Evolutionary conservation across 495 filamentous ascomycete species (phyloP).

Genomic region (Neurospora sp.): DNA sequence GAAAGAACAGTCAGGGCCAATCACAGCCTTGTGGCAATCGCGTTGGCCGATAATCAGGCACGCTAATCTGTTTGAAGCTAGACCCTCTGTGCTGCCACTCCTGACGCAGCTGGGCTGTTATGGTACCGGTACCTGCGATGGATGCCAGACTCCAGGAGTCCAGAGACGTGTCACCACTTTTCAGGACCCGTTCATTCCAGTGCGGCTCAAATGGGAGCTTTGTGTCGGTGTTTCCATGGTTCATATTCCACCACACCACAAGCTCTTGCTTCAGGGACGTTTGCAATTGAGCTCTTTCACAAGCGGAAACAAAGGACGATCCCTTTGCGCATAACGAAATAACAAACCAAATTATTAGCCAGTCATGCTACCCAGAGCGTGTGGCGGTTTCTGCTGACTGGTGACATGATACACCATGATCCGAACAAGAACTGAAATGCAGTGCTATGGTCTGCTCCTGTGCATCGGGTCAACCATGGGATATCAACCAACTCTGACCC

Average conservation of each 20-base stretch:
- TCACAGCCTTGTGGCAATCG: not conserved
- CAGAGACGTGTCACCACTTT: not conserved
- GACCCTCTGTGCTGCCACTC: not conserved
- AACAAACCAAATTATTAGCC: not conserved
- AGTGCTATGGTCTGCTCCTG: not conserved
- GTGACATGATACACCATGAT: not conserved
- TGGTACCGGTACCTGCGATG: not conserved
- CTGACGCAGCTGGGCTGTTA: not conserved
- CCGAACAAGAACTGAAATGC: not conserved
- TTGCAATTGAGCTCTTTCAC: not conserved
- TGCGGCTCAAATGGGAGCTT: not conserved
- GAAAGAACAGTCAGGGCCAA: not conserved
- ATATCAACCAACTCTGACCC: not conserved
- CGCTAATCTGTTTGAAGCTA: not conserved
- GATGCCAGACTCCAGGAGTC: not conserved
- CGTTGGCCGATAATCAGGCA: not conserved
- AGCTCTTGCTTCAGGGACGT: not conserved
- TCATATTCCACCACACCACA: not conserved
- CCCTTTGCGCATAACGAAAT: not conserved
- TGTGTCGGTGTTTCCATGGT: not conserved
- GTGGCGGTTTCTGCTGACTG: not conserved
- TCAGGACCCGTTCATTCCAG: not conserved
- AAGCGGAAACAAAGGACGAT: not conserved
- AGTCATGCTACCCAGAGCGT: not conserved
- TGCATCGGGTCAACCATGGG: not conserved